Evolutionary conservation across 176 grass and related monocot species (phyloP).

Genomic region (Rhynchospora breviuscula): DNA sequence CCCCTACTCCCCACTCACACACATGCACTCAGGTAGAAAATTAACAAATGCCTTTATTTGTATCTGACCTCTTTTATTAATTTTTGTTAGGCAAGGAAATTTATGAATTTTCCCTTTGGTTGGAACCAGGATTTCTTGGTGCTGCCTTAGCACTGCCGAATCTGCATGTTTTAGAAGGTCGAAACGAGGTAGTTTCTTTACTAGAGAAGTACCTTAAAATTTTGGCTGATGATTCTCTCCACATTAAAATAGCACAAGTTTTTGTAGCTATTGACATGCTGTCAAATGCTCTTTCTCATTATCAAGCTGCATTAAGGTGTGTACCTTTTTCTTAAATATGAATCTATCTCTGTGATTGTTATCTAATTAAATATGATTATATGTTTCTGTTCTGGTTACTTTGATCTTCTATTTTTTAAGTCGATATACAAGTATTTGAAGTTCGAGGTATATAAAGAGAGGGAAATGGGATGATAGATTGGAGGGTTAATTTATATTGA

Average conservation of each 20-base stretch:
- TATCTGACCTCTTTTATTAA: neutral
- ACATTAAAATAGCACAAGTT: constrained; percentile 91
- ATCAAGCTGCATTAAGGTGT: no score
- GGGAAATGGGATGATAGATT: neutral
- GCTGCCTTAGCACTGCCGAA: constrained; percentile 88
- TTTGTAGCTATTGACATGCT: no score
- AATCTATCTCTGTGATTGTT: neutral
- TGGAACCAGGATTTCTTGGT: constrained; percentile 92
- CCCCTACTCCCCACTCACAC: neutral
- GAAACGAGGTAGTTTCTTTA: constrained; percentile 69
- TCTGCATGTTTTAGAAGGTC: constrained; percentile 71
- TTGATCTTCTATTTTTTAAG: neutral
- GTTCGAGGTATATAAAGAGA: neutral
- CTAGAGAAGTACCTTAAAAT: constrained; percentile 83
- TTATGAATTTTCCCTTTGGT: constrained; percentile 84
- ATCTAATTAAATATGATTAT: neutral
- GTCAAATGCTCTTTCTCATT: no score
- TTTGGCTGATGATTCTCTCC: no score
- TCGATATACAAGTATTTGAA: neutral
- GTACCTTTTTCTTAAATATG: neutral
- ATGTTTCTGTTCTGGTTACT: neutral
- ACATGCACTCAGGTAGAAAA: neutral
- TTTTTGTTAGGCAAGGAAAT: constrained; percentile 76
- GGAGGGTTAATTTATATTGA: neutral
- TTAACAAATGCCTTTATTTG: neutral